Conservation (phyloP, 2,329 filamentous ascomycete genomes). For the Trichoderma guizhouense region DNA sequence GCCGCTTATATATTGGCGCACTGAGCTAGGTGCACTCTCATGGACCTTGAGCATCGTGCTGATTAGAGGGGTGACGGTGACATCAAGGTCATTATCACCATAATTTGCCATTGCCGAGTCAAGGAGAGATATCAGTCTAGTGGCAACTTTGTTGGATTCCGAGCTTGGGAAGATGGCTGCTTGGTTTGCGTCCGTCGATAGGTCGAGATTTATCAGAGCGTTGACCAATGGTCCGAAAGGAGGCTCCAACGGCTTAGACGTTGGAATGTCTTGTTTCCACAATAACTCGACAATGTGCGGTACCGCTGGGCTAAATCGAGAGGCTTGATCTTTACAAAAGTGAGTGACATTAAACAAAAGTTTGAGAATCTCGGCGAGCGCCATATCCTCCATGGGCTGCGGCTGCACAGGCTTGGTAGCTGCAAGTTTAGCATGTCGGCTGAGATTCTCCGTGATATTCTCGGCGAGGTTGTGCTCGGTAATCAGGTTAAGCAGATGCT, state of each 20-base stretch:
- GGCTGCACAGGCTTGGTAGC: conserved; percentile 26
- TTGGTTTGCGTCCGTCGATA: conserved; percentile 53
- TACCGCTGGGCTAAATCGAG: conserved; percentile 64
- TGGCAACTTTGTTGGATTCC: conserved; percentile 56
- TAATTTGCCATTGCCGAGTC: conserved; percentile 63
- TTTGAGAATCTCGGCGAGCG: conserved; percentile 79
- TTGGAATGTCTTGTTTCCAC: conserved; percentile 53
- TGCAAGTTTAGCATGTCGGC: conserved; percentile 59
- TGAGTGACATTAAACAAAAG: conserved; percentile 86
- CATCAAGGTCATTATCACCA: conserved; percentile 67
- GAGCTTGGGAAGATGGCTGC: conserved; percentile 64
- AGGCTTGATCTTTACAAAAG: conserved; percentile 60
- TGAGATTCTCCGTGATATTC: conserved; percentile 66
- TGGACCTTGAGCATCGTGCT: conserved; percentile 70
- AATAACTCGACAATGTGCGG: conserved; percentile 70
- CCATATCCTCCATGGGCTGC: conserved; percentile 70
- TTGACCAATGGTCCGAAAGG: conserved; percentile 74
- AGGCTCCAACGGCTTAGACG: conserved; percentile 66
- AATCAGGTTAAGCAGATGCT: conserved; percentile 48
- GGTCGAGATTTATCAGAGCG: conserved; percentile 73
- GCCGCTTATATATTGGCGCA: conserved; percentile 59
- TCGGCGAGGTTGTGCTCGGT: conserved; percentile 43
- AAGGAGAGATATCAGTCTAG: conserved; percentile 68
- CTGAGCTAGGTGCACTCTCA: conserved; percentile 60
- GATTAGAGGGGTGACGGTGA: conserved; percentile 67